Percentiles rank a stretch among this genome's conserved stretches.
Conservation (phyloP, 2,329 filamentous ascomycete genomes). For the Fusarium redolens region DNA sequence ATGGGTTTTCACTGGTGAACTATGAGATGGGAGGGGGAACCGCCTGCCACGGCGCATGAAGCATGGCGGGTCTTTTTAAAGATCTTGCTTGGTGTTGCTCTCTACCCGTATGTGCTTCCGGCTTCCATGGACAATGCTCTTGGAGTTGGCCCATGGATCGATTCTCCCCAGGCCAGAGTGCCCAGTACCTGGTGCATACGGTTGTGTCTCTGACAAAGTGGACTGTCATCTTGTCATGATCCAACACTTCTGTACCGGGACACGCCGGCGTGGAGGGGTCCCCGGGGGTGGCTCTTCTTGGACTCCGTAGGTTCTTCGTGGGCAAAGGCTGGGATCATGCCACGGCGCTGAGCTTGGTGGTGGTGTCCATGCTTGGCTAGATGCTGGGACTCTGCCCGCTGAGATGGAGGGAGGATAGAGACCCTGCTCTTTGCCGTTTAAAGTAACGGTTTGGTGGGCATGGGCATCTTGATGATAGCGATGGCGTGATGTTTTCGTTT, state of each 20-base stretch:
- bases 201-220: slow-evolving; percentile 37
- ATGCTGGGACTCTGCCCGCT: slow-evolving; percentile 7
- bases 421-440: slow-evolving; percentile 19
- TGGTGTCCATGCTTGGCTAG: slow-evolving; percentile 22
- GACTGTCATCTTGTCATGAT: slow-evolving; percentile 45
- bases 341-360: slow-evolving; percentile 34
- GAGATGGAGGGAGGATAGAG: slow-evolving; percentile 17
- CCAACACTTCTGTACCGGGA: slow-evolving; percentile 39
- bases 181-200: slow-evolving; percentile 24
- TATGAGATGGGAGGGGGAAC: slow-evolving; percentile 24
- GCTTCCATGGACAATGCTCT: not conserved
- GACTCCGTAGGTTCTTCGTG: slow-evolving; percentile 33
- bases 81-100: slow-evolving; percentile 23
- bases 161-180: slow-evolving; percentile 17
- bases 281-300: slow-evolving; percentile 12
- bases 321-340: slow-evolving; percentile 42
- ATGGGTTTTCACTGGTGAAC: slow-evolving; percentile 36
- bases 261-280: slow-evolving; percentile 39
- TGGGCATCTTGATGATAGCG: not conserved
- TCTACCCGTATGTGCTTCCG: not conserved
- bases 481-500: slow-evolving; percentile 30
- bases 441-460: slow-evolving; percentile 6
- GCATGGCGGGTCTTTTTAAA: slow-evolving; percentile 42
- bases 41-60: slow-evolving; percentile 38
- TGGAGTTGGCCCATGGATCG: slow-evolving; percentile 28